These are phyloP conservation scores for Onygenales sp. DNA, from an alignment of 2,329 filamentous ascomycete genomes.

Conservation along the genomic window DNA sequence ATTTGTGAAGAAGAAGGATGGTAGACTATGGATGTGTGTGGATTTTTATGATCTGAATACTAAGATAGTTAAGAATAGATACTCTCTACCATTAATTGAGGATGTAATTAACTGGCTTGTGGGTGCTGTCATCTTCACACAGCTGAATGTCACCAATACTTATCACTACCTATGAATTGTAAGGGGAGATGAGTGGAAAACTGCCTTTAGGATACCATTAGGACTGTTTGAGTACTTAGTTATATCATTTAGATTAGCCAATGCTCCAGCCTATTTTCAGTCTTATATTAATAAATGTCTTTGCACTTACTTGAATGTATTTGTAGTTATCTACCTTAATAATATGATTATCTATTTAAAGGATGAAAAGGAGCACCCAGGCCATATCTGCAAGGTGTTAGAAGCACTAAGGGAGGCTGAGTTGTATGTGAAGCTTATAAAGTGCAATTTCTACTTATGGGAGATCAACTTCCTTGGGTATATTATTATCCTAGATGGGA, in stretches of 20 bases:
- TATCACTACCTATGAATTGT: conserved; percentile 18
- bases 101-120: conserved; percentile 15
- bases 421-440: too few relatives aligned
- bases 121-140: conserved; percentile 11
- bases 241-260: conserved; percentile 8
- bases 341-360: conserved; percentile 18
- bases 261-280: conserved; percentile 13
- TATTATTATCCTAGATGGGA: too few relatives aligned
- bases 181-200: conserved; percentile 14
- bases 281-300: conserved; percentile 17
- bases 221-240: conserved; percentile 10
- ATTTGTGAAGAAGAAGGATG: conserved; percentile 3
- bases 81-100: conserved; percentile 17
- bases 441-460: too few relatives aligned
- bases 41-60: conserved; percentile 19
- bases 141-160: conserved; percentile 14
- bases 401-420: too few relatives aligned
- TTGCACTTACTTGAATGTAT: conserved; percentile 10
- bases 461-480: too few relatives aligned
- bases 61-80: conserved; percentile 22
- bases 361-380: too few relatives aligned
- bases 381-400: too few relatives aligned
- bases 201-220: conserved; percentile 5
- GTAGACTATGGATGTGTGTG: conserved; percentile 5
- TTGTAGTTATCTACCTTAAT: conserved; percentile 17